A percentile compares a stretch with the other conserved stretches of the same genome.
Conservation (phyloP, 1,139 yeast genomes). For the Protomyces arabidopsidicola region DNA sequence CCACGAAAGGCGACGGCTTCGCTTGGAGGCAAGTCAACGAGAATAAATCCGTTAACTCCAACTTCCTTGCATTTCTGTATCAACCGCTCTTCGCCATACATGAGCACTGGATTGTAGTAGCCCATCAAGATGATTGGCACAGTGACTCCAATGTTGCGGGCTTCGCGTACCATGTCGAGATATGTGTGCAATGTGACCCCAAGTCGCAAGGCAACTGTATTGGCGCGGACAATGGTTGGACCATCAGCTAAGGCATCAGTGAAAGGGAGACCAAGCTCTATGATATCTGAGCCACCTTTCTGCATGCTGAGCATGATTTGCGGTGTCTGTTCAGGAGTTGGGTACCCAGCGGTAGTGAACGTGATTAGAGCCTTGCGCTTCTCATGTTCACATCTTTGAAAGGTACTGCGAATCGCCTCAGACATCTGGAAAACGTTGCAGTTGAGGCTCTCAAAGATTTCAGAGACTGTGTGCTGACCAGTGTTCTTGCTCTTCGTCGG, state of each 20-base stretch:
- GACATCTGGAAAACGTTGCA: slow-evolving; percentile 33
- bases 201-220: slow-evolving; percentile 69
- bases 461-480: too few relatives aligned
- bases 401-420: slow-evolving; percentile 35
- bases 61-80: slow-evolving; percentile 71
- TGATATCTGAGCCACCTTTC: slow-evolving; percentile 90
- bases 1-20: slow-evolving; percentile 86
- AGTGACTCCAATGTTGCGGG: slow-evolving; percentile 76
- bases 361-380: slow-evolving; percentile 85
- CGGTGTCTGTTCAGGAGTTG: slow-evolving; percentile 78
- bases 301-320: slow-evolving; percentile 84
- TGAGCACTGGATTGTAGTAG: slow-evolving; percentile 88
- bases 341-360: slow-evolving; percentile 92
- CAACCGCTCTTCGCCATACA: slow-evolving; percentile 81
- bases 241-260: slow-evolving; percentile 99
- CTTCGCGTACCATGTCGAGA: slow-evolving; percentile 64
- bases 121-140: slow-evolving; percentile 94
- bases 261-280: slow-evolving; percentile 93
- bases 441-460: too few relatives aligned
- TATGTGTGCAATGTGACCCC: slow-evolving; percentile 69
- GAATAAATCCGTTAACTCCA: slow-evolving; percentile 92
- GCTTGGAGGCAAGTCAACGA: slow-evolving; percentile 96
- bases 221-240: slow-evolving; percentile 88
- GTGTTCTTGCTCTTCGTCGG: too few relatives aligned
- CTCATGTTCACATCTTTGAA: slow-evolving; percentile 34